Conservation (phyloP, 192 early-diverging fungal species). For the Coemansia umbellata region DNA sequence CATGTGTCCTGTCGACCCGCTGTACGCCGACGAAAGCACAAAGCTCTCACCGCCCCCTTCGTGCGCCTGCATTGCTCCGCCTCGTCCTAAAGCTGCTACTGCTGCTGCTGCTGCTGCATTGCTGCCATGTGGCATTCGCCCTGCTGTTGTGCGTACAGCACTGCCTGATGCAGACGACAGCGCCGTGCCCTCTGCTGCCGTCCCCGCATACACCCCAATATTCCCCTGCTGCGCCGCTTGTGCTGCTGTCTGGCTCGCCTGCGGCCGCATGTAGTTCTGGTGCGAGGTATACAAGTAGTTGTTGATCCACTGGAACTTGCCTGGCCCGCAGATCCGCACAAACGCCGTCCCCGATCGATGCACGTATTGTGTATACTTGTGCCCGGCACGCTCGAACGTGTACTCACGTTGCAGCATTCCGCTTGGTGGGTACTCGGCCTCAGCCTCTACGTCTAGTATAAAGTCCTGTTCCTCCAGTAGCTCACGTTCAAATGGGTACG, state of each 20-base stretch:
- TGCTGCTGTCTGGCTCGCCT: not conserved
- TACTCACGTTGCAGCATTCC: conserved; percentile 63
- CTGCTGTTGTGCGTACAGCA: not conserved
- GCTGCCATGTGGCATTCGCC: not conserved
- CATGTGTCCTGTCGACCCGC: not conserved
- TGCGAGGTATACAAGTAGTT: conserved; percentile 64
- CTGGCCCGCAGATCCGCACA: conserved; percentile 77
- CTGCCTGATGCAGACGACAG: not conserved
- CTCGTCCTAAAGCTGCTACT: not conserved
- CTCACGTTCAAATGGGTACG: conserved; percentile 74
- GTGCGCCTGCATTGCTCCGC: not conserved
- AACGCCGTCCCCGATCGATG: conserved; percentile 89
- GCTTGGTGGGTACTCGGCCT: conserved; percentile 63
- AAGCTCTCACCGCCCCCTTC: not conserved
- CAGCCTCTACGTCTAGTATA: conserved; percentile 92
- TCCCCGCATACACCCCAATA: not conserved
- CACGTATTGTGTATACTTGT: conserved; percentile 81
- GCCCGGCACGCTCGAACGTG: conserved; percentile 32
- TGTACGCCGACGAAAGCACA: conserved; percentile 3
- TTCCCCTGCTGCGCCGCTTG: conserved; percentile 3
- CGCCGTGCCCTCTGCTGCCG: not conserved
- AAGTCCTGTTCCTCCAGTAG: conserved; percentile 77
- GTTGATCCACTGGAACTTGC: conserved; percentile 83
- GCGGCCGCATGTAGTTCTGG: conserved; percentile 19
- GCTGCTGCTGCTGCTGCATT: not conserved